Evolutionary conservation across 192 early-diverging fungal species (phyloP), one percentile per base, ranked within the genome.

Genomic region (Phycomyces blakesleeanus): DNA sequence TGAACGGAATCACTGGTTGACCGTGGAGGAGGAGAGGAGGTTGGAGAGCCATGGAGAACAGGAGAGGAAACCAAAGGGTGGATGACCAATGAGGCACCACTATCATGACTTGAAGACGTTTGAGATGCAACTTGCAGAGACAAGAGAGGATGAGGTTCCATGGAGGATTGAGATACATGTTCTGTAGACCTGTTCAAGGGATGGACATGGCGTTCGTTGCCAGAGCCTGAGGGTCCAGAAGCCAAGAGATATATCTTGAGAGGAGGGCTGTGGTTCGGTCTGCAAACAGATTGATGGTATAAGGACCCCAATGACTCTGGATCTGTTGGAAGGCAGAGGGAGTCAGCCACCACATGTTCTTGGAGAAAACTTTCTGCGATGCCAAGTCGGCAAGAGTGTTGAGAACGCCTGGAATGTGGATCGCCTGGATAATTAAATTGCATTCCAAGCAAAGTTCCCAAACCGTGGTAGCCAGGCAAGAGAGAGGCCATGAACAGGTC

Each of bases 221-320:
- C 15, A 67, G 20, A 0, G 39, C 20, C 6, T 16, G 49, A 2
- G 38, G 57, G 29, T 67, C 57, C n/a, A 10, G 12, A 7, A 47
- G 21, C 65, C 65, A 67, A 5, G 57, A 67, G n/a, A 67, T 57
- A 16, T 67, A 67, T 34, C 47, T 57, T 52, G 65, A 56, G 1
- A 54, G 51, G 9, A 57, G 65, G 37, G 18, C 18, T 10, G 16
- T 52, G 1, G 41, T 34, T 3, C 64, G 27, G 34, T 66, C 64
- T 1, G 64, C 64, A 27, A 59, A 67, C 15, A 67, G 57, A 53
- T 59, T 37, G 0, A 67, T 27, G 14, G 57, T 40, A 51, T 67
- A 21, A 50, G 29, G 16, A 0, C 65, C 65, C 0, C 44, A 42
- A 0, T 8, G 29, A 0, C 14, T 0, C 6, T 59, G 57, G 0